A percentile compares a stretch with the other conserved stretches of the same genome.
phyloP scores from a whole-genome alignment of 108 stramenopile genomes.

The Cyclotella choctawhatcheeana region DNA sequence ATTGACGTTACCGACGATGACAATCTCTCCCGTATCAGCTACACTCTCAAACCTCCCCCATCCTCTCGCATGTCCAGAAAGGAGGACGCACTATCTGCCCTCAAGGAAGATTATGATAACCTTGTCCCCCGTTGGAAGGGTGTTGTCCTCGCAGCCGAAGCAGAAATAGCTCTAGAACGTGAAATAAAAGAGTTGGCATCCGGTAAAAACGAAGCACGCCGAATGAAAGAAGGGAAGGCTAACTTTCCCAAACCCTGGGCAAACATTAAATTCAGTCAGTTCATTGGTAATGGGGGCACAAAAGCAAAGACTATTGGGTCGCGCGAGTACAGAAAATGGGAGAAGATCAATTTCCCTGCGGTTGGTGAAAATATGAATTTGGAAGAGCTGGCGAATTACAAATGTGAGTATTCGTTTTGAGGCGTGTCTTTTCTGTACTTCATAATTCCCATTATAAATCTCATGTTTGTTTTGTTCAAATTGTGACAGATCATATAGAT shows the following conservation, averaged over 20 bases:
- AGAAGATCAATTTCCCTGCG: constrained; percentile 12
- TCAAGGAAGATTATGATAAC: constrained; percentile 6
- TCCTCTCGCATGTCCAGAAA: not conserved
- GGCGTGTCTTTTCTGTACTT: too few relatives aligned
- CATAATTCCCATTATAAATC: too few relatives aligned
- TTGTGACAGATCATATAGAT: constrained; percentile 64
- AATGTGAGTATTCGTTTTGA: too few relatives aligned
- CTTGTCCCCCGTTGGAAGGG: constrained; percentile 38
- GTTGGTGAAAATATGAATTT: constrained; percentile 11
- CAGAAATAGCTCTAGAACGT: constrained; percentile 4
- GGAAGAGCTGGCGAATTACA: constrained; percentile 15
- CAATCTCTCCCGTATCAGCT: not conserved
- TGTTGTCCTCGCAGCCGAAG: constrained; percentile 26
- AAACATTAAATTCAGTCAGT: constrained; percentile 22
- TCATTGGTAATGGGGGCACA: not conserved
- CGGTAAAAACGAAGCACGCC: constrained; percentile 4
- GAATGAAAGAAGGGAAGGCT: not conserved
- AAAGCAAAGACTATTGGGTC: constrained; percentile 2
- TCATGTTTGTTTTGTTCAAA: too few relatives aligned
- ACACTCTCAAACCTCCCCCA: not conserved
- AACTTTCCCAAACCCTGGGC: constrained; percentile 7
- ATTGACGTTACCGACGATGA: not conserved
- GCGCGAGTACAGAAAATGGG: constrained; percentile 15
- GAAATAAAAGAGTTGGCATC: not conserved
- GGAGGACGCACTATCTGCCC: not conserved